Base-by-base conservation (phyloP, 1,284 basidiomycete genomes). In the Marasmius fiardii region DNA sequence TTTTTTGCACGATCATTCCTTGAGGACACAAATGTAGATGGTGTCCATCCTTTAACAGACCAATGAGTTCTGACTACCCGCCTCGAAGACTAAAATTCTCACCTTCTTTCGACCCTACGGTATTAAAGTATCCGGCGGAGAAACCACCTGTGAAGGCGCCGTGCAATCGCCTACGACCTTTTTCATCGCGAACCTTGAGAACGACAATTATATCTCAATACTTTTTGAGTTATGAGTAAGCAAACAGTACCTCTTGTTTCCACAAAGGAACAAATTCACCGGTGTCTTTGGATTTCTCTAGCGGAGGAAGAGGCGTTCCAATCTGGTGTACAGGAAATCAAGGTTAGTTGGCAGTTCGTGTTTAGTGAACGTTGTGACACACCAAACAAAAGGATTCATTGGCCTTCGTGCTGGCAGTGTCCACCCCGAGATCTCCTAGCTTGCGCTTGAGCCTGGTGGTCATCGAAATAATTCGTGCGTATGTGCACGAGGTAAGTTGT, bases 71-170 rank as follows among this genome's bases (percentile, higher is more conserved):
- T 18, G 21, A 41, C 14, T 33, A 34, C 10, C 10, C 28, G 28
- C 28, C 28, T 31, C 2, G 12, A 43, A n/a, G 39, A 24, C 5
- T 51, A 23, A 43, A 21, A 21, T 43, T 65, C 79, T 21, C 57
- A 88, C 93, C 93, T 81, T 98, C 95, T 71, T 96, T 94, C 3
- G 92, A 94, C 0, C 96, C 96, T 20, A 97, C 96, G 0, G 88
- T 86, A 70, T 99, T 99, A 77, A 90, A 98, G 74, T 98, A 98
- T 0, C 96, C 96, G 10, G 96, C 97, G 37, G 92, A 95, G 78
- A 93, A 99, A 7, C 96, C 97, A 26, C 96, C 97, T 0, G 95
- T 98, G 74, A 99, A 99, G 3, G 96, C 97, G 14, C 97, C 96
- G 68, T 99, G 96, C 43, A 99, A 79, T 54, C 96, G 78, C 60